Evolutionary conservation across 257 asterid species (phyloP).

Genomic region (Apocynum venetum): DNA sequence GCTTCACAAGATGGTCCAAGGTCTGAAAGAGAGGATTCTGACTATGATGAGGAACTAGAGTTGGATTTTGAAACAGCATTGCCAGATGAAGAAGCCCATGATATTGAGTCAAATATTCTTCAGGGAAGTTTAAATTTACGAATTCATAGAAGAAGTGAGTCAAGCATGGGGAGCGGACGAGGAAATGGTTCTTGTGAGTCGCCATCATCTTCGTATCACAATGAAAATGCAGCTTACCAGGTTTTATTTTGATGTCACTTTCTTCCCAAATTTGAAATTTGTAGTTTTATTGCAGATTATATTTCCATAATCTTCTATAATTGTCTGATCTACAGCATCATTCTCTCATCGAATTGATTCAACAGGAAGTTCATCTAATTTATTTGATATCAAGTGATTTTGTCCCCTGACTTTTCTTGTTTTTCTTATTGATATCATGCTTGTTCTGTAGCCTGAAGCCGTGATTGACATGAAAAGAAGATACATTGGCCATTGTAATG

Average conservation of each 20-base stretch:
- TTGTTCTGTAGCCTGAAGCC: slow-evolving; percentile 65
- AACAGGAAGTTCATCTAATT: background rate
- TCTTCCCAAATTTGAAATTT: background rate
- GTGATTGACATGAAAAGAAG: slow-evolving; percentile 88
- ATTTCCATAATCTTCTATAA: background rate
- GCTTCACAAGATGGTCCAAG: slow-evolving; percentile 52
- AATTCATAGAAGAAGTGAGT: slow-evolving; percentile 59
- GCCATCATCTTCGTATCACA: slow-evolving; percentile 41
- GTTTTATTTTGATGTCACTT: slow-evolving; percentile 33
- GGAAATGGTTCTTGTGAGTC: slow-evolving; percentile 42
- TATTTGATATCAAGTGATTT: background rate
- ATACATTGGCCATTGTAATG: slow-evolving; percentile 89
- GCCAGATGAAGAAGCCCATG: slow-evolving; percentile 58
- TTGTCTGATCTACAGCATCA: background rate
- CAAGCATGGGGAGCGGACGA: slow-evolving; percentile 43
- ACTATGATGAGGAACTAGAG: slow-evolving; percentile 79
- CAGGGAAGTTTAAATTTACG: slow-evolving; percentile 69
- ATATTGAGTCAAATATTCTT: slow-evolving; percentile 42
- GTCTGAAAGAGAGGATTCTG: slow-evolving; percentile 81
- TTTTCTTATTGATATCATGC: slow-evolving; percentile 7
- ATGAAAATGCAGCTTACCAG: slow-evolving; percentile 53
- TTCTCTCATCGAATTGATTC: background rate
- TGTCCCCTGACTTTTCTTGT: background rate
- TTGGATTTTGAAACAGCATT: slow-evolving; percentile 70
- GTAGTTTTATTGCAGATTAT: background rate